These are phyloP conservation scores for Amyloporia xantha DNA, from an alignment of 768 basidiomycete species.

Conservation along the genomic window DNA sequence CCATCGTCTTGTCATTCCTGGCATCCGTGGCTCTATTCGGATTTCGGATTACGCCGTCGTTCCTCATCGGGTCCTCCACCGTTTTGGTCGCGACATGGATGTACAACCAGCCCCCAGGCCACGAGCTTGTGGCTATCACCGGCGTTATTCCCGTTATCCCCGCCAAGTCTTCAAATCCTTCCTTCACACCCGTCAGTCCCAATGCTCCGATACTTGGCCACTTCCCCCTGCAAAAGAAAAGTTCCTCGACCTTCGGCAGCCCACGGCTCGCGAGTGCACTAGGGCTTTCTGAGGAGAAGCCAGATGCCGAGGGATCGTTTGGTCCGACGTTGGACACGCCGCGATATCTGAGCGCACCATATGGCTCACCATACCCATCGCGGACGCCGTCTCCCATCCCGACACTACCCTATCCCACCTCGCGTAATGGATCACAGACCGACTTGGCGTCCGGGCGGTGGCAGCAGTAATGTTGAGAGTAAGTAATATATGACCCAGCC, in stretches of 20 bases:
- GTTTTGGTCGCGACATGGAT: conserved; percentile 89
- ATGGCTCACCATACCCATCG: conserved; percentile 44
- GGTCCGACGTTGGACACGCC: conserved; percentile 34
- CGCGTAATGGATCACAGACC: conserved; percentile 13
- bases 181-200: conserved; percentile 36
- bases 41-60: conserved; percentile 80
- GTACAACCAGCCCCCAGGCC: conserved; percentile 74
- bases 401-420: conserved; percentile 19
- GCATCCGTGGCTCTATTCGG: conserved; percentile 89
- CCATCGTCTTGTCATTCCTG: conserved; percentile 92
- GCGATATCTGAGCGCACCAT: conserved; percentile 43
- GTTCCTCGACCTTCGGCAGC: conserved; percentile 41
- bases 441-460: conserved; percentile 12
- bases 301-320: conserved; percentile 28
- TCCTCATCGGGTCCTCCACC: conserved; percentile 78
- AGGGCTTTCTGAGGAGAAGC: conserved; percentile 19
- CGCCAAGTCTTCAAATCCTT: conserved; percentile 29
- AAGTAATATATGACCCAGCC: conserved; percentile 14
- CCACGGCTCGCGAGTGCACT: conserved; percentile 47
- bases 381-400: conserved; percentile 39
- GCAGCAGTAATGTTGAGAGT: conserved; percentile 7
- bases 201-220: conserved; percentile 58
- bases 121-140: conserved; percentile 29
- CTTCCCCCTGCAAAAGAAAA: conserved; percentile 37
- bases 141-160: conserved; percentile 30